Conservation (phyloP, 176 grass and related monocot genomes). For the Aegilops umbellulata region DNA sequence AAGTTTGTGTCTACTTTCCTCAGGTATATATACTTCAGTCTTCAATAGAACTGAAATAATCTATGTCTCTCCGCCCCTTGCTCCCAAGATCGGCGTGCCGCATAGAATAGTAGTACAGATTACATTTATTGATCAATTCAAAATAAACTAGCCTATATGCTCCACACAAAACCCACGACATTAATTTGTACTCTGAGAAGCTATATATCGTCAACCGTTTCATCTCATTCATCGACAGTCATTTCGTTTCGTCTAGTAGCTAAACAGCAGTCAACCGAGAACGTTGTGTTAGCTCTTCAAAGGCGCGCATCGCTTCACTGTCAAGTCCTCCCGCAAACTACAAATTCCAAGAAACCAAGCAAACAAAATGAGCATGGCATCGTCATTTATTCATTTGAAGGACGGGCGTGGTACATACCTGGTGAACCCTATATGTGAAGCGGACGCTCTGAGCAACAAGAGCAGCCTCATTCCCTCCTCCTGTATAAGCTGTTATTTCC, state of each 20-base stretch:
- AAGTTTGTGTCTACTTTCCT: neutral
- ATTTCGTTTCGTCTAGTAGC: neutral
- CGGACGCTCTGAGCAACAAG: conserved; percentile 76
- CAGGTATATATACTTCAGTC: neutral
- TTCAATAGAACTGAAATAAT: neutral
- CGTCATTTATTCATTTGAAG: too few species aligned
- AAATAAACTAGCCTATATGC: neutral
- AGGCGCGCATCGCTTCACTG: conserved; percentile 28
- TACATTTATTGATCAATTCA: neutral
- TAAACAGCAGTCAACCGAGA: conserved; percentile 12
- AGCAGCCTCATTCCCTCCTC: conserved; percentile 40
- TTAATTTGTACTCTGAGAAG: neutral
- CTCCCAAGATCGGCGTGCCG: neutral
- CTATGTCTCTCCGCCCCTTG: neutral
- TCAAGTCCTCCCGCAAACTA: conserved; percentile 44
- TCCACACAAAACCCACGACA: neutral
- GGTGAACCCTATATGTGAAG: conserved; percentile 82
- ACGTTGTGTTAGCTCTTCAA: conserved; percentile 61
- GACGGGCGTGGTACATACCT: conserved; percentile 30
- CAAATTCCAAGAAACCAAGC: neutral
- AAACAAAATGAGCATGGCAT: neutral
- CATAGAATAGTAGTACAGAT: neutral
- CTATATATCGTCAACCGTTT: neutral
- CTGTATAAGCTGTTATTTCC: conserved; percentile 58
- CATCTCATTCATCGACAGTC: neutral